These are phyloP conservation scores for Oryza meridionalis DNA, from an alignment of 176 grass and related monocot species.

Conservation along the genomic window DNA sequence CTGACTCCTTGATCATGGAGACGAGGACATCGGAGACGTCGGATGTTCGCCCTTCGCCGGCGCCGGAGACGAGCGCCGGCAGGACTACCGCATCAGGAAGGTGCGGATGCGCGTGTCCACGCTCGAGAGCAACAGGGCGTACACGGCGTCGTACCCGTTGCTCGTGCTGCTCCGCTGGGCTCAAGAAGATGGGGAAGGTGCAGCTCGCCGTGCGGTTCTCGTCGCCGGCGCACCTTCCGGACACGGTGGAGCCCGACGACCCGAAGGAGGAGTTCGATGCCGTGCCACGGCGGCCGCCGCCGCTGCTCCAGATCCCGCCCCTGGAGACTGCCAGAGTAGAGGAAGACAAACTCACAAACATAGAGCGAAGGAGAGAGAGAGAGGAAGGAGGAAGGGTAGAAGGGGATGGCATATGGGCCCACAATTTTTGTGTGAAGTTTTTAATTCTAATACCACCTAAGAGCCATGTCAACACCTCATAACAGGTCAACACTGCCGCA, in stretches of 20 bases:
- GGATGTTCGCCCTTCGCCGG: slow-evolving; percentile 78
- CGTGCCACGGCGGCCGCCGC: slow-evolving; percentile 47
- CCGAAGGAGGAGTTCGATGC: slow-evolving; percentile 96
- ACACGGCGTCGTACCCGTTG: slow-evolving; percentile 79
- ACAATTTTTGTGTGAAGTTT: too few relatives aligned
- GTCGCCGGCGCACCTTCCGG: slow-evolving; percentile 61
- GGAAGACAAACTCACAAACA: too few relatives aligned
- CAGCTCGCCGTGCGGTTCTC: slow-evolving; percentile 93
- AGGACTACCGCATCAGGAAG: slow-evolving; percentile 91
- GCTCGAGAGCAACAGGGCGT: slow-evolving; percentile 82
- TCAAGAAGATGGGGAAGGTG: slow-evolving; percentile 97
- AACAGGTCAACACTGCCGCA: too few relatives aligned
- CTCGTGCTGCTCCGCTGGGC: slow-evolving; percentile 78
- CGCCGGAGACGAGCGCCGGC: slow-evolving; percentile 57
- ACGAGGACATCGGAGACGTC: background rate
- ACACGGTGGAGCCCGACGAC: slow-evolving; percentile 87
- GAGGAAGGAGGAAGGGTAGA: too few relatives aligned
- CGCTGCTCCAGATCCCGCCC: slow-evolving; percentile 23
- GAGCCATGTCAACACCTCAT: too few relatives aligned
- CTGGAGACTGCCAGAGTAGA: too few relatives aligned
- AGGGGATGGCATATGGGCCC: too few relatives aligned
- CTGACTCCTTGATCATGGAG: slow-evolving; percentile 51
- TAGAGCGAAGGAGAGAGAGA: too few relatives aligned
- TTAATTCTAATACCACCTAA: too few relatives aligned
- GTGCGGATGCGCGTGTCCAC: slow-evolving; percentile 89